A percentile compares a stretch with the other conserved stretches of the same genome.
These are phyloP conservation scores for Lichtheimia corymbifera DNA, from an alignment of 371 early-diverging fungal genomes.

Conservation along the genomic window DNA sequence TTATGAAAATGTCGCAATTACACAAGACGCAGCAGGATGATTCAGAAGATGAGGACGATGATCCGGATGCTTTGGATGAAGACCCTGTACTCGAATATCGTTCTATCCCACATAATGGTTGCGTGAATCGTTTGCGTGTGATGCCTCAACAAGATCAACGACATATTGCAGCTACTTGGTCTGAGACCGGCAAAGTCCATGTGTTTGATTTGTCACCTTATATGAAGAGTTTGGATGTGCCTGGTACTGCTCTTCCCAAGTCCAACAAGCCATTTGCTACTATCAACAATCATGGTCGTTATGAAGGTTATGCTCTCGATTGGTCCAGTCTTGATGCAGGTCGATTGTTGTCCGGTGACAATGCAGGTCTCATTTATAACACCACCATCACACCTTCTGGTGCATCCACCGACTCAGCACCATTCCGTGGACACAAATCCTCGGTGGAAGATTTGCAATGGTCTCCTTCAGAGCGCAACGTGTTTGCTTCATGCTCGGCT, in stretches of 20 bases:
- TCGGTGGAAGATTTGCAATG: slow-evolving; percentile 97
- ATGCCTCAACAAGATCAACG: slow-evolving; percentile 63
- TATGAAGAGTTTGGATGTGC: slow-evolving; percentile 77
- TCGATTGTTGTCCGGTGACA: slow-evolving; percentile 88
- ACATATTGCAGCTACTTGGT: slow-evolving; percentile 88
- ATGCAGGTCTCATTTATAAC: slow-evolving; percentile 76
- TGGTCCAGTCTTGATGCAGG: slow-evolving; percentile 80
- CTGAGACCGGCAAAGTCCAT: slow-evolving; percentile 92
- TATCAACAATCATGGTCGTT: slow-evolving; percentile 74
- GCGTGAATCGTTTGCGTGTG: slow-evolving; percentile 89
- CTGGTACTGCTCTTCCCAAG: slow-evolving; percentile 68
- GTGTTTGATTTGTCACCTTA: slow-evolving; percentile 83
- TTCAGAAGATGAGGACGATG: slow-evolving; percentile 69
- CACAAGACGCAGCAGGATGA: slow-evolving; percentile 91
- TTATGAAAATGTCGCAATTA: slow-evolving; percentile 93
- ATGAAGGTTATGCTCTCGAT: slow-evolving; percentile 95
- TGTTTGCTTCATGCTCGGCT: slow-evolving; percentile 91
- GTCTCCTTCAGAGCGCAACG: slow-evolving; percentile 87
- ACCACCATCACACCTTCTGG: slow-evolving; percentile 66
- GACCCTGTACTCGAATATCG: slow-evolving; percentile 90
- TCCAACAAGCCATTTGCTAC: slow-evolving; percentile 76
- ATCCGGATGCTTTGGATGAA: slow-evolving; percentile 85
- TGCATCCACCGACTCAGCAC: slow-evolving; percentile 66
- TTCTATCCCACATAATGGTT: slow-evolving; percentile 84
- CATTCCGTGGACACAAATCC: slow-evolving; percentile 82